Evolutionary conservation across 2,329 filamentous ascomycete genomes (phyloP), one percentile per base, ranked within the genome.

Genomic region (Fusarium subtropicale): DNA sequence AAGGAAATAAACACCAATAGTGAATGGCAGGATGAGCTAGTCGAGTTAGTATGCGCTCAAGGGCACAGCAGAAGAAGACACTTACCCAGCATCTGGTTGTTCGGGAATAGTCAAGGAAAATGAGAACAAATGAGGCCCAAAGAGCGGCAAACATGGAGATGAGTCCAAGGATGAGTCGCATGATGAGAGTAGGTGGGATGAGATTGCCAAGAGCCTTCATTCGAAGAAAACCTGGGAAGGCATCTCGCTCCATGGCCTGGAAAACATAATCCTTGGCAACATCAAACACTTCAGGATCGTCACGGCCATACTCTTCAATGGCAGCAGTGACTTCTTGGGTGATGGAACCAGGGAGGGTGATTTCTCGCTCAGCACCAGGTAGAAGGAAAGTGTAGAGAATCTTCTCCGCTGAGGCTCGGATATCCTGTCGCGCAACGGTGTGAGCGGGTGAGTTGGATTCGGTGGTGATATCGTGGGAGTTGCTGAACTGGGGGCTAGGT

Each of bases 221-320:
- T 76, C 95, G 88, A 62, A 99, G 85, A 81, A 99, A 99, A 1
- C 95, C 95, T 1, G 97, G 96, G 78, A 97, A 99, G n/a, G 97
- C 96, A 82, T 99, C 96, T 58, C 97, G 89, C 82, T 99, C 97
- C 96, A 99, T 99, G 34, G 97, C 97, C 81, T 99, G 97, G 80
- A 98, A 99, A 67, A 98, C 96, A 78, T 98, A 99, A 82, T 99
- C 96, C 84, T 99, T 99, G 56, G 96, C 96, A 22, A 93, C 90
- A 78, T 98, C 96, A 75, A 99, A 99, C 15, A 99, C 92, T 79
- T 99, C 96, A 0, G 96, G 96, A 77, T 99, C 96, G 75, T 98
- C 96, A 73, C 96, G 90, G 46, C 93, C 93, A 69, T 93, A 90
- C 72, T 95, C 91, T 81, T 99, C 96, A 68, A 99, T 97, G 16